Evolutionary conservation across 73 alveolate genomes (phyloP), one percentile per base, ranked within the genome.

Genomic region (Paramecium octaurelia): DNA sequence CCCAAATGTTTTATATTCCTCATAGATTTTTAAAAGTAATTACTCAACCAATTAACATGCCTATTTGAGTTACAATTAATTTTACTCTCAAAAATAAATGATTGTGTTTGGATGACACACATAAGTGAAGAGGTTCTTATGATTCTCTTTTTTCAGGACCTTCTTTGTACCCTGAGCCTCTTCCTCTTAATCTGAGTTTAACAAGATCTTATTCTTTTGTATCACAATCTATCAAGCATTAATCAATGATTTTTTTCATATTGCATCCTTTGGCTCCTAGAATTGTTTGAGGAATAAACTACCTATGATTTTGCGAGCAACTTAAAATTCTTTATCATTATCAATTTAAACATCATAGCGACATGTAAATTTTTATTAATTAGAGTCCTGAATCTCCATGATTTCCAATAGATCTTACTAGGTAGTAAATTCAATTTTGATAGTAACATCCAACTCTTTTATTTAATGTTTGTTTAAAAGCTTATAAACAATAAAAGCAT

Each of bases 131-230:
- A 2, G 99, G 98, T 77, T 98, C 99, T 85, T 95, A 93, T 86
- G 98, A 93, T 94, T 98, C 99, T 92, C 95, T 96, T 80, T 97
- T 95, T 70, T 97, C 95, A 5, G 99, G 99, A 8, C 99, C 99
- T 96, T 98, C 99, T 95, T 97, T 97, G 90, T 95, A 98, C 12
- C 99, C 99, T 27, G 99, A 97, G 20, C 99, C 99, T 87, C 92
- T 97, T 38, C 99, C 99, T 93, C 99, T 95, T 29, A 98, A 94
- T 89, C 99, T 94, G 42, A 98, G 93, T 91, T 98, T 98, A 29
- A 97, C 98, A 24, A 95, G 92, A 85, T 97, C 97, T 29, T 96
- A 87, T 8, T 83, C 94, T 20, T 91, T 88, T 54, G 93, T 97
- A 44, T 96, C 93, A 21, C 59, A 73, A 36, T 92, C 93, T 35